Percentiles rank a stretch among this genome's conserved stretches.
Conservation (phyloP, 1,284 basidiomycete genomes). For the Cryptococcus depauperatus region DNA sequence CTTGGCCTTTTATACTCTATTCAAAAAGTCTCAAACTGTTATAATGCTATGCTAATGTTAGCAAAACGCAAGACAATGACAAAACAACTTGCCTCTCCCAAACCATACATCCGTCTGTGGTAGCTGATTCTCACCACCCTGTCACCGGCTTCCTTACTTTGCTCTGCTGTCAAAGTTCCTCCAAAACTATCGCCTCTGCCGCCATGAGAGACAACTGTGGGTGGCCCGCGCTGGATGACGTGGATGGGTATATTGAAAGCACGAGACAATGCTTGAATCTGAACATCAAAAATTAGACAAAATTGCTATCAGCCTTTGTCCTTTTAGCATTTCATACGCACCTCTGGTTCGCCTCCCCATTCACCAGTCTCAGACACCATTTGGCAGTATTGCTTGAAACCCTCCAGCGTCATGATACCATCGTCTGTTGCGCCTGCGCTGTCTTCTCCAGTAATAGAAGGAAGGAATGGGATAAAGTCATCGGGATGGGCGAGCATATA, state of each 20-base stretch:
- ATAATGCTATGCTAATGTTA: constrained; percentile 13
- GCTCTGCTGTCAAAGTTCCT: constrained; percentile 39
- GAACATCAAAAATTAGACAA: too few relatives aligned
- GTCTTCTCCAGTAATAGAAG: constrained; percentile 67
- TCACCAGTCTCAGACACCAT: constrained; percentile 71
- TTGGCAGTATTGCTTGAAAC: constrained; percentile 72
- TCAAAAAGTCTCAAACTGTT: constrained; percentile 14
- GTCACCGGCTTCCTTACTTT: constrained; percentile 44
- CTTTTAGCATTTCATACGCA: constrained; percentile 18
- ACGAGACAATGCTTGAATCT: constrained; percentile 76
- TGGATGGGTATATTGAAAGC: constrained; percentile 83
- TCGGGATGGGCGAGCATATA: constrained; percentile 79
- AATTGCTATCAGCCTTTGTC: not conserved
- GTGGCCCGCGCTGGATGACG: constrained; percentile 76
- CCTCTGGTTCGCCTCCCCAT: constrained; percentile 97
- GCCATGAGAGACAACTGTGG: constrained; percentile 73
- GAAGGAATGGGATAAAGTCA: constrained; percentile 90
- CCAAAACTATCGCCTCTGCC: constrained; percentile 34
- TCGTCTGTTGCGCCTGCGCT: constrained; percentile 58
- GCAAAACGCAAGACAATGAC: not conserved
- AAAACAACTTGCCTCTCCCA: constrained; percentile 67
- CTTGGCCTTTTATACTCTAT: too few relatives aligned
- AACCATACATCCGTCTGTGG: constrained; percentile 82
- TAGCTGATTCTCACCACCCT: constrained; percentile 70
- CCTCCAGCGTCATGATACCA: constrained; percentile 62